Percentiles rank a stretch among this genome's conserved stretches.
Evolutionary conservation across 441 rosid genomes (phyloP).

Genomic region (Arabidopsis hybrid): DNA sequence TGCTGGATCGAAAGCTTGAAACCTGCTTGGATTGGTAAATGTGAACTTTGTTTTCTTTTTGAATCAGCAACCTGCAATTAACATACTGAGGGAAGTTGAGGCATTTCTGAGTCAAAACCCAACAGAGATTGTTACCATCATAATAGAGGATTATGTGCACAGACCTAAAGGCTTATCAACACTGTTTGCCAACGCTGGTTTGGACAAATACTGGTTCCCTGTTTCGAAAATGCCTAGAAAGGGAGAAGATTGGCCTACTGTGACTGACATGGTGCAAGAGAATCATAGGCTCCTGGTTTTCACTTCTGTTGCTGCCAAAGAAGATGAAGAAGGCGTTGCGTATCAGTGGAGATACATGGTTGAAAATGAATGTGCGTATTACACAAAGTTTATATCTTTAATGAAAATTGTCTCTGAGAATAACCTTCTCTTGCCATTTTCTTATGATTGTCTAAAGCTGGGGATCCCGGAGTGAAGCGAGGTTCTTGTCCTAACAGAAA

Average conservation of each 20-base stretch:
- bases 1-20: constrained; percentile 18
- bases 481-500: constrained; percentile 92
- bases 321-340: constrained; percentile 96
- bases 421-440: constrained; percentile 15
- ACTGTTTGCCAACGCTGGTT: constrained; percentile 75
- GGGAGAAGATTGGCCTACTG: constrained; percentile 94
- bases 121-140: constrained; percentile 80
- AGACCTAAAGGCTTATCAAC: constrained; percentile 80
- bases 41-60: constrained; percentile 25
- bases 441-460: constrained; percentile 60
- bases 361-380: constrained; percentile 78
- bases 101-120: constrained; percentile 80
- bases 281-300: constrained; percentile 85
- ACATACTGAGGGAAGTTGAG: constrained; percentile 86
- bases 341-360: constrained; percentile 92
- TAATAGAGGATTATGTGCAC: constrained; percentile 91
- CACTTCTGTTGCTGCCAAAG: constrained; percentile 89
- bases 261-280: constrained; percentile 79
- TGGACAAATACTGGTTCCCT: constrained; percentile 85
- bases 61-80: constrained; percentile 84
- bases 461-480: constrained; percentile 86
- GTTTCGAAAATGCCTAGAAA: constrained; percentile 85
- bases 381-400: not conserved
- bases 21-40: constrained; percentile 12
- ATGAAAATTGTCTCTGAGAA: not conserved